Conservation (phyloP, 2,329 filamentous ascomycete species). For the Zopfia rhizophila region DNA sequence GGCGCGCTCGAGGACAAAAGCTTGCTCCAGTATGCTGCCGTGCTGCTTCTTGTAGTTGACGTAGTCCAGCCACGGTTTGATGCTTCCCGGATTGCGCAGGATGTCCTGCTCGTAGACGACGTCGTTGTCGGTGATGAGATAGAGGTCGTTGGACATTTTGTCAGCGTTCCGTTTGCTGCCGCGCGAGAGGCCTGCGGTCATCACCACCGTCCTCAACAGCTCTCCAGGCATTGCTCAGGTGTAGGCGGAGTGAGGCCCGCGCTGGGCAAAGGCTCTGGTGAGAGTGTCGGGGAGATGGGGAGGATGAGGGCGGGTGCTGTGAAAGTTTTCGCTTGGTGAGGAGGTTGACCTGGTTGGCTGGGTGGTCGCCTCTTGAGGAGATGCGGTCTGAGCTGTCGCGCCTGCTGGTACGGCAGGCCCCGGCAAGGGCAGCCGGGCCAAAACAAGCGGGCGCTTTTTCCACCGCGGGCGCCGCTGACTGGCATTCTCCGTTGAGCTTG, state of each 20-base stretch:
- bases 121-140: conserved; percentile 80
- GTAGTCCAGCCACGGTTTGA: conserved; percentile 96
- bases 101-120: conserved; percentile 97
- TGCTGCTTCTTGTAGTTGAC: conserved; percentile 90
- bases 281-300: conserved; percentile 30
- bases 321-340: not conserved
- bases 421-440: conserved; percentile 18
- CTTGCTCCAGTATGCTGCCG: conserved; percentile 86
- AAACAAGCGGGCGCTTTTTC: conserved; percentile 5
- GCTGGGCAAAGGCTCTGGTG: conserved; percentile 38
- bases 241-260: conserved; percentile 42
- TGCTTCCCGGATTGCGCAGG: conserved; percentile 81
- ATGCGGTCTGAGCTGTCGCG: conserved; percentile 25
- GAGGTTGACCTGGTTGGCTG: not conserved
- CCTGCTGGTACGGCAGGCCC: conserved; percentile 10
- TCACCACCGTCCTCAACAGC: conserved; percentile 48
- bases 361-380: conserved; percentile 9
- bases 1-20: conserved; percentile 87
- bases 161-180: conserved; percentile 42
- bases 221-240: conserved; percentile 56
- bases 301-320: conserved; percentile 9
- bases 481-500: too few species aligned
- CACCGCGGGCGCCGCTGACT: conserved; percentile 1
- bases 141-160: conserved; percentile 48
- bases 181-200: conserved; percentile 45